Conservation (phyloP, 495 filamentous ascomycete genomes). For the Clohesyomyces aquaticus region DNA sequence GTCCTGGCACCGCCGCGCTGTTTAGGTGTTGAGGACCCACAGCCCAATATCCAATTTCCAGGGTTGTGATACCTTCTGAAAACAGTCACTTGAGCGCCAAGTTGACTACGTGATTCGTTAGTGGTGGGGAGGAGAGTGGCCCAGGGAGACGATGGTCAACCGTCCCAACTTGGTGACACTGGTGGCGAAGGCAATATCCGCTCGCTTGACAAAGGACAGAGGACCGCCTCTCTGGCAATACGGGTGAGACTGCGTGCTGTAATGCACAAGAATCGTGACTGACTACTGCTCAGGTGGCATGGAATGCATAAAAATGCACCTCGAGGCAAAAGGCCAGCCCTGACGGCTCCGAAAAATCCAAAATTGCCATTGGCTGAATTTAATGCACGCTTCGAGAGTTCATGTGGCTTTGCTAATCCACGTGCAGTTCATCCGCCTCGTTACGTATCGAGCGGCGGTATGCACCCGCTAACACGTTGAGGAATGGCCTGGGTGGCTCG, state of each 20-base stretch:
- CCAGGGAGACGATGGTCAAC: constrained; percentile 4
- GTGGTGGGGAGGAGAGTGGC: constrained; percentile 8
- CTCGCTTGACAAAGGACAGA: constrained; percentile 18
- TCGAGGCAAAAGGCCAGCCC: constrained; percentile 29
- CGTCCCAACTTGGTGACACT: constrained; percentile 16
- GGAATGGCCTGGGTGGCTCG: constrained; percentile 25
- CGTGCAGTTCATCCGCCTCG: constrained; percentile 25
- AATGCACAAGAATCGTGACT: constrained; percentile 21
- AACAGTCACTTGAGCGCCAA: constrained; percentile 15
- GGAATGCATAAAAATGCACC: constrained; percentile 32
- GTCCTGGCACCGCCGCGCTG: neutral
- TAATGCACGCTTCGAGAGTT: constrained; percentile 29
- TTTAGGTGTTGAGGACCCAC: constrained; percentile 16
- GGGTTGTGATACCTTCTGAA: constrained; percentile 22
- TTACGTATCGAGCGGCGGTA: constrained; percentile 32
- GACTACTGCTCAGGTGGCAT: constrained; percentile 28
- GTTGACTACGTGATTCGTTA: constrained; percentile 20
- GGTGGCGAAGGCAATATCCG: constrained; percentile 16
- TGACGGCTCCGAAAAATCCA: constrained; percentile 28
- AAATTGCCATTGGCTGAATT: constrained; percentile 35
- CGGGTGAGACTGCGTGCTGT: constrained; percentile 19
- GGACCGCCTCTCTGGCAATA: constrained; percentile 19
- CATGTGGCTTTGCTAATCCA: constrained; percentile 36
- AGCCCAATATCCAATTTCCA: constrained; percentile 9
- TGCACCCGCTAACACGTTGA: constrained; percentile 24